Evolutionary conservation across 441 rosid genomes (phyloP), one percentile per base, ranked within the genome.

Genomic region (Manihot esculenta): DNA sequence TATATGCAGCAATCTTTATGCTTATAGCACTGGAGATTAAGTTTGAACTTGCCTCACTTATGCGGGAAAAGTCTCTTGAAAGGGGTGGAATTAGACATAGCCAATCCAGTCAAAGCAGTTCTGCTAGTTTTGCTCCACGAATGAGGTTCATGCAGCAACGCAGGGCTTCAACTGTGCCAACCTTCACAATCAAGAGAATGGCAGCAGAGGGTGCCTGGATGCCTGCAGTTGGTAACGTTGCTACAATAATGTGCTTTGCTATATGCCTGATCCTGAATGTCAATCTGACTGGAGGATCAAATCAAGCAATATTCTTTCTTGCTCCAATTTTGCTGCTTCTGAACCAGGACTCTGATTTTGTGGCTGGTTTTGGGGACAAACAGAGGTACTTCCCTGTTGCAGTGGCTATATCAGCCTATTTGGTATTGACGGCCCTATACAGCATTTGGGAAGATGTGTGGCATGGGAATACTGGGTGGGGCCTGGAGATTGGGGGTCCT

Each of bases 131-230:
- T 74, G 89, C 89, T 15, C 81, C 92, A 35, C 81, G 97, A 75
- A 89, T 82, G 96, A 91, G 99, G 83, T 89, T 90, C 82, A 86
- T 95, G 95, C 98, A 93, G 82, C 97, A 91, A 68, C 96, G 95
- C 24, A 90, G 92, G 24, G 88, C 89, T 62, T 81, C 94, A 68
- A 69, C 89, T 26, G 88, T 81, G 42, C 91, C 92, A 51, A 78
- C 84, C 79, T 89, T 95, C 81, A 87, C 97, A 13, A 86, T 93
- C 71, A 94, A 91, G 88, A 88, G 86, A 81, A 92, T 95, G 85
- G 92, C 93, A 50, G 90, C 96, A 41, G 96, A 95, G 76, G 99
- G 97, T 64, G 96, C 97, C 20, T 95, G 99, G 99, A 93, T 95
- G 99, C 99, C 99, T 0, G 89, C 95, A 0, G 93, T 91, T 33